A percentile compares a stretch with the other conserved stretches of the same genome.
These are phyloP conservation scores for Glycyrrhiza uralensis DNA, from an alignment of 306 rosid species.

Conservation along the genomic window DNA sequence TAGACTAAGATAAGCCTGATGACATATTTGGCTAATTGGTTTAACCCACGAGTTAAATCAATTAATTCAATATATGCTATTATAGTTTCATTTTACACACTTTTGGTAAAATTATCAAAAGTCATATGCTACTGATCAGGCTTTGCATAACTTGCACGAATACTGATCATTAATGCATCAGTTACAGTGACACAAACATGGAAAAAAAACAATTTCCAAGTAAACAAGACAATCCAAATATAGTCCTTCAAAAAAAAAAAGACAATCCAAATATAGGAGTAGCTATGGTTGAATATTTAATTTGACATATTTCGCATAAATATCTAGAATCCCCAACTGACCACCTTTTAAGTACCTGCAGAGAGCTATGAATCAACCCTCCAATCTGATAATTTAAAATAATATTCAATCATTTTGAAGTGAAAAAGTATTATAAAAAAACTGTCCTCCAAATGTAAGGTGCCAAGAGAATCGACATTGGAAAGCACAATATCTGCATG, in stretches of 20 bases:
- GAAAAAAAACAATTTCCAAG: background rate
- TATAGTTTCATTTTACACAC: too few relatives aligned
- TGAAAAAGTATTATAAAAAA: too few relatives aligned
- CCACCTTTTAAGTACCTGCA: too few relatives aligned
- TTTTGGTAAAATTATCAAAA: too few relatives aligned
- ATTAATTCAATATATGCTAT: too few relatives aligned
- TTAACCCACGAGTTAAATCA: too few relatives aligned
- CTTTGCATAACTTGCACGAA: background rate
- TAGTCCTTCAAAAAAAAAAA: too few relatives aligned
- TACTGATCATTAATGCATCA: background rate
- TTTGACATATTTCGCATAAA: background rate
- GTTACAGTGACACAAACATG: background rate
- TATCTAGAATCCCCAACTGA: too few relatives aligned
- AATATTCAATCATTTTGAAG: background rate
- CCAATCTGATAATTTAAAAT: background rate
- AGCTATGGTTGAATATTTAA: background rate
- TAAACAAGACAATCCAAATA: background rate
- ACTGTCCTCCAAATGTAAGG: background rate
- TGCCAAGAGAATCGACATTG: constrained; percentile 18
- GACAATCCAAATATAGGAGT: background rate
- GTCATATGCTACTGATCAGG: too few relatives aligned
- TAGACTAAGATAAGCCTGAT: too few relatives aligned
- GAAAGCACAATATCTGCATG: background rate
- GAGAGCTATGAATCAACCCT: background rate
- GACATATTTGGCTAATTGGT: too few relatives aligned